A percentile compares a stretch with the other conserved stretches of the same genome.
These are phyloP conservation scores for Tuber aestivum DNA, from an alignment of 495 filamentous ascomycete genomes.

Conservation along the genomic window DNA sequence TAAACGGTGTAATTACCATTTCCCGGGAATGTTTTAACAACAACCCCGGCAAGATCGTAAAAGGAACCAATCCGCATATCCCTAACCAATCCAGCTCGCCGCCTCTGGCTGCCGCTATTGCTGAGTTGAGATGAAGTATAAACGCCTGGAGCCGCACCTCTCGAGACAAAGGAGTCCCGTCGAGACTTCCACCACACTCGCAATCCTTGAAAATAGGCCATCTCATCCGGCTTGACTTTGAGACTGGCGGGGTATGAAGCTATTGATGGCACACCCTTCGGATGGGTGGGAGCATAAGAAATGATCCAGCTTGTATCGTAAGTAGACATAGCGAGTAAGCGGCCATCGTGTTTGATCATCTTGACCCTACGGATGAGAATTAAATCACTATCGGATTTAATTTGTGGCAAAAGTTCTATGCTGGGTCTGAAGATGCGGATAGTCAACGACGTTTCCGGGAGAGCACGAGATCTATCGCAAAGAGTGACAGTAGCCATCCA, in stretches of 20 bases:
- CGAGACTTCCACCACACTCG: constrained; percentile 25
- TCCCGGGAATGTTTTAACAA: constrained; percentile 59
- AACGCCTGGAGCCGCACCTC: background rate
- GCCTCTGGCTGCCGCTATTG: background rate
- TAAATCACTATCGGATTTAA: constrained; percentile 27
- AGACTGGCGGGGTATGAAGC: constrained; percentile 12
- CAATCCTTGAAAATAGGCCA: constrained; percentile 23
- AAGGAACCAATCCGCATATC: constrained; percentile 55
- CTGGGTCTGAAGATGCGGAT: constrained; percentile 27
- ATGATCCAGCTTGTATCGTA: constrained; percentile 19
- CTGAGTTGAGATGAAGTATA: background rate
- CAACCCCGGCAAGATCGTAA: constrained; percentile 68
- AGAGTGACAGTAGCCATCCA: constrained; percentile 33
- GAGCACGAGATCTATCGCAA: constrained; percentile 30
- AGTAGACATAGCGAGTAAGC: constrained; percentile 13
- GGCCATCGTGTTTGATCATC: constrained; percentile 9
- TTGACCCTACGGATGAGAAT: constrained; percentile 28
- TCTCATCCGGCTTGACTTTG: constrained; percentile 12
- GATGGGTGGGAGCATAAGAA: constrained; percentile 16
- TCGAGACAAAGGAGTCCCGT: background rate
- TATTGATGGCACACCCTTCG: constrained; percentile 6
- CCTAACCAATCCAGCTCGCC: constrained; percentile 60
- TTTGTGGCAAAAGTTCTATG: constrained; percentile 28
- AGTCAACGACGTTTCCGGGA: constrained; percentile 12
- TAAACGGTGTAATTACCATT: constrained; percentile 57